Base-by-base conservation (phyloP, 148 eudicot species). In the Bassia scoparia region DNA sequence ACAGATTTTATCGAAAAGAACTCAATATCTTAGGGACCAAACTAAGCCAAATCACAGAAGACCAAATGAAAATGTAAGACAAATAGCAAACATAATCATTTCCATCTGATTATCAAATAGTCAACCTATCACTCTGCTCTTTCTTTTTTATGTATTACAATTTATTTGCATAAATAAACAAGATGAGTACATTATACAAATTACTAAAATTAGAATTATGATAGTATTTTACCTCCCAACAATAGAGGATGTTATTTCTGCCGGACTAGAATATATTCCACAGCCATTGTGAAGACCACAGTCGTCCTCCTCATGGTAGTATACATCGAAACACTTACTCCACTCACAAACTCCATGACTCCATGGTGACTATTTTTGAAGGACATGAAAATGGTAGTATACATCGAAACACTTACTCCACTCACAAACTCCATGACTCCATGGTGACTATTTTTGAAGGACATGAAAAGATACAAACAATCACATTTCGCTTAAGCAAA, bases 301-400 rank as follows among this genome's bases (percentile, higher is more conserved):
- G 93, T 89, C 29, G 93, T 91, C 82, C 97, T 87, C 78, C 91
- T 86, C 56, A 91, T 86, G 70, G 97, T 89, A 53, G 97, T 91
- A 78, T 91, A 91, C 97, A 91, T 91, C 33, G 97, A 93, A 70
- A 91, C 97, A 78, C 87, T 91, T 56, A 89, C 89, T 71, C 93
- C 93, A 52, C 97, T 89, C 38, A 91, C 88, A 69, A 93, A 77
- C 88, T 83, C 97, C n/a, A n/a, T n/a, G n/a, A n/a, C n/a, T n/a
- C n/a, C n/a, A n/a, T n/a, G n/a, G n/a, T n/a, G n/a, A n/a, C n/a
- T n/a, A n/a, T n/a, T n/a, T n/a, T n/a, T n/a, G n/a, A n/a, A n/a
- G n/a, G n/a, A n/a, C n/a, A n/a, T n/a, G n/a, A n/a, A n/a, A n/a
- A 91, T 86, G 70, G 97, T 89, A 53, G 97, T 91, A 78, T 91